Base-by-base conservation (phyloP, 23 red algal genomes). In the Gracilaria domingensis region DNA sequence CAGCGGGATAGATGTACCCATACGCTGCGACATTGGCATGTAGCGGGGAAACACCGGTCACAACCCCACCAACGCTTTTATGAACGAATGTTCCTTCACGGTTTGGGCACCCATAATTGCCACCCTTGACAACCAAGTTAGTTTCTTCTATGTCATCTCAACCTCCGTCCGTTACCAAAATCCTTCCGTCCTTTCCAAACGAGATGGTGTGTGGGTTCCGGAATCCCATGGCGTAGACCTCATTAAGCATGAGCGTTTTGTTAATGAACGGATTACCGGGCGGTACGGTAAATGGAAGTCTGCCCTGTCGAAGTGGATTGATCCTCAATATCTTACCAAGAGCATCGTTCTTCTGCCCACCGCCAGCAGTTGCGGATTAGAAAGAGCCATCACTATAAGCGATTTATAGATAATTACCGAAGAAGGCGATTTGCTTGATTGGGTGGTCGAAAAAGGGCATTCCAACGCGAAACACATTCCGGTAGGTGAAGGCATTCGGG, bases 361-460 rank as follows among this genome's bases (percentile, higher is more conserved):
- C 86, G 12, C 86, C 86, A 0, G 71, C 86, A 13, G 61, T 89
- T 6, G 86, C 69, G 12, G 86, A 89, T 62, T 89, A 73, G 1
- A 64, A 20, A 11, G 86, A 89, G 21, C 86, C 86, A 66, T 89
- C 86, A 21, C 86, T 73, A 26, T 89, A 73, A 44, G 69, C 69
- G 16, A 89, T 80, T 24, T 80, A 80, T 12, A 89, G 55, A 49
- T 47, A 12, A 4, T 8, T 11, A 5, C 72, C 86, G n/a, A 13
- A 21, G 38, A 89, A 89, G 14, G 54, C 73, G 12, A 89, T 79
- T 89, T 89, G 86, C 39, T 89, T 89, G 32, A 89, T 80, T 65
- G 86, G 86, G 66, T 89, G 86, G 50, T 89, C 86, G 66, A 67
- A 80, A 16, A 89, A 72, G 3, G 42, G 42, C 86, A 89, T 89